Evolutionary conservation across 2,329 filamentous ascomycete species (phyloP).

Genomic region (Massarina eburnea): DNA sequence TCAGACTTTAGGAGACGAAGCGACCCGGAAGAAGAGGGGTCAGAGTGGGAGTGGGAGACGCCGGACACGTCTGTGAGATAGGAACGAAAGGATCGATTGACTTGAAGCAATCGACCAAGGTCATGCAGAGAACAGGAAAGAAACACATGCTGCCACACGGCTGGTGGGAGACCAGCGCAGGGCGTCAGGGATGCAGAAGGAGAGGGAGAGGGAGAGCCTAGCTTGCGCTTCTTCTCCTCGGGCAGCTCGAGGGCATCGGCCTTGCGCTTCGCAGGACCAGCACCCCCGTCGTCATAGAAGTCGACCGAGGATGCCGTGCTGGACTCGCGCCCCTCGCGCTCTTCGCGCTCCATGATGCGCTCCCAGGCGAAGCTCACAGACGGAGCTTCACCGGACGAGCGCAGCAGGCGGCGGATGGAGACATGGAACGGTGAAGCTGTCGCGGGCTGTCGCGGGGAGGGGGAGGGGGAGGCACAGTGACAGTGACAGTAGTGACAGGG

Average conservation of each 20-base stretch:
- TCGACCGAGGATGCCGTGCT: slow-evolving; percentile 40
- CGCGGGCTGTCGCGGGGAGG: too few relatives aligned
- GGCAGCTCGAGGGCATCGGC: slow-evolving; percentile 24
- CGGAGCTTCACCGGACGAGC: slow-evolving; percentile 28
- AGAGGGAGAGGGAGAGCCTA: slow-evolving; percentile 16
- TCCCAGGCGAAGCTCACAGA: slow-evolving; percentile 30
- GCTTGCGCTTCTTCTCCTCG: slow-evolving; percentile 37
- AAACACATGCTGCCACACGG: slow-evolving; percentile 72
- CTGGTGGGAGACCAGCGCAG: slow-evolving; percentile 54
- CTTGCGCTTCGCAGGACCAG: slow-evolving; percentile 38
- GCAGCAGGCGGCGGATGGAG: slow-evolving; percentile 28
- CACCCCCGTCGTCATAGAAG: slow-evolving; percentile 30
- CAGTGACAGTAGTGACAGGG: too few relatives aligned
- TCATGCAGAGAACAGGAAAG: slow-evolving; percentile 64
- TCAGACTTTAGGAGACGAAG: slow-evolving; percentile 58
- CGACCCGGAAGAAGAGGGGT: slow-evolving; percentile 32
- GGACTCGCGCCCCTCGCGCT: slow-evolving; percentile 35
- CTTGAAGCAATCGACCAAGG: slow-evolving; percentile 65
- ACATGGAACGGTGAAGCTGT: slow-evolving; percentile 22
- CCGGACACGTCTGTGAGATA: slow-evolving; percentile 41
- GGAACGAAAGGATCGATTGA: slow-evolving; percentile 67
- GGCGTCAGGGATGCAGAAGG: slow-evolving; percentile 17
- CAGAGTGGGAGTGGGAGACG: slow-evolving; percentile 34
- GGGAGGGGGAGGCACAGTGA: too few relatives aligned
- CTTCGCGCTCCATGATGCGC: slow-evolving; percentile 32